Evolutionary conservation across 2,329 filamentous ascomycete genomes (phyloP).

Genomic region (Pseudogymnoascus sp.): DNA sequence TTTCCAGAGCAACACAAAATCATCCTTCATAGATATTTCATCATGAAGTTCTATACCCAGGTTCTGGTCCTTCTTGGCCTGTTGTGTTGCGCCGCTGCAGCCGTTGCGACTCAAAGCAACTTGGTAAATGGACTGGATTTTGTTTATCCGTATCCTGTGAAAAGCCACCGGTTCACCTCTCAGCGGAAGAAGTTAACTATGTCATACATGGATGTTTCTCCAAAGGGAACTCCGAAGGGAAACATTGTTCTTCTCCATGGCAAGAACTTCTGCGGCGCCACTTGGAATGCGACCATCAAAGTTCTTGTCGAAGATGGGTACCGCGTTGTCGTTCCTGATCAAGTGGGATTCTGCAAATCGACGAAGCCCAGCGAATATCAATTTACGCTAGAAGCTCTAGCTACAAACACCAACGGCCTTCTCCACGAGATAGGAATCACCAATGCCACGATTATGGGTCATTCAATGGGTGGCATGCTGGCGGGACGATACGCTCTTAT

Average conservation of each 20-base stretch:
- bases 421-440: conserved; percentile 37
- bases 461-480: conserved; percentile 49
- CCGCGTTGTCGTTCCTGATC: conserved; percentile 45
- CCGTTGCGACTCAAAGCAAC: neutral
- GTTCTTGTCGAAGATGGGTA: conserved; percentile 38
- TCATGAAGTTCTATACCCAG: neutral
- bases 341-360: conserved; percentile 51
- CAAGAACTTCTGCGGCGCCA: conserved; percentile 49
- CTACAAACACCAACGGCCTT: conserved; percentile 42
- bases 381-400: conserved; percentile 44
- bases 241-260: conserved; percentile 41
- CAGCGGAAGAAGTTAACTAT: conserved; percentile 43
- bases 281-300: conserved; percentile 42
- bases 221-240: conserved; percentile 23
- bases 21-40: neutral
- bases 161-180: conserved; percentile 40
- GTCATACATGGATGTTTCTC: conserved; percentile 47
- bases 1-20: neutral
- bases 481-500: conserved; percentile 43
- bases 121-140: neutral
- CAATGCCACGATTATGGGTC: conserved; percentile 42
- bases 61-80: neutral
- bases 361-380: conserved; percentile 44
- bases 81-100: neutral
- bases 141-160: conserved; percentile 41